phyloP scores from a whole-genome alignment of 306 rosid species.

The Mucuna pruriens region DNA sequence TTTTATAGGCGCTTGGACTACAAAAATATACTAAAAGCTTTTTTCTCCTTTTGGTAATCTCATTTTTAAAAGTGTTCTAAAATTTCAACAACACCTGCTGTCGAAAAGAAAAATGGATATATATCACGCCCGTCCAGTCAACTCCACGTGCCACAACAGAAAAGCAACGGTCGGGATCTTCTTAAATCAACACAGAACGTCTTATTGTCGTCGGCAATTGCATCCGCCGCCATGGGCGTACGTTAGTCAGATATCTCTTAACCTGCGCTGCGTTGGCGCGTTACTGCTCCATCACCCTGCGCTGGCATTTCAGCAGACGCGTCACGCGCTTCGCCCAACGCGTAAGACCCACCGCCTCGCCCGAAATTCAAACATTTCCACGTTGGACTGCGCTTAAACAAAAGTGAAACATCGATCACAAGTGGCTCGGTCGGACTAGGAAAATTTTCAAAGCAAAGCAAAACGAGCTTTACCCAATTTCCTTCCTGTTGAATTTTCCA shows the following conservation, averaged over 20 bases:
- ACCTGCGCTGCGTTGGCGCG: not conserved
- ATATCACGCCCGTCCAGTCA: not conserved
- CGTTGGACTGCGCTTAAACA: not conserved
- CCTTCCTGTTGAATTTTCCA: not conserved
- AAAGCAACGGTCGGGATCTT: not conserved
- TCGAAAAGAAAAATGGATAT: no score
- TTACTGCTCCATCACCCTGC: not conserved
- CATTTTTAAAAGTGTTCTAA: not conserved
- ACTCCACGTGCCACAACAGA: not conserved
- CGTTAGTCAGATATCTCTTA: slow-evolving; percentile 2
- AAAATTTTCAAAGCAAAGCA: slow-evolving; percentile 4
- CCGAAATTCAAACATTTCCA: slow-evolving; percentile 35
- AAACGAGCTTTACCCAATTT: not conserved
- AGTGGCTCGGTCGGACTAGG: not conserved
- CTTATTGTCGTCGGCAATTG: not conserved
- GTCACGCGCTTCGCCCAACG: slow-evolving; percentile 51
- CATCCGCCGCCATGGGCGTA: not conserved
- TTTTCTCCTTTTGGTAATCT: not conserved
- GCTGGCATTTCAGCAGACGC: slow-evolving; percentile 43
- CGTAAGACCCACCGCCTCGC: slow-evolving; percentile 14
- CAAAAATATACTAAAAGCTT: no score
- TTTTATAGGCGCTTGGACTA: no score
- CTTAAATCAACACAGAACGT: not conserved
- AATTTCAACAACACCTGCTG: not conserved
- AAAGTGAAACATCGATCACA: slow-evolving; percentile 7